These are phyloP conservation scores for Mangifera indica DNA, from an alignment of 345 rosid species.

Conservation along the genomic window DNA sequence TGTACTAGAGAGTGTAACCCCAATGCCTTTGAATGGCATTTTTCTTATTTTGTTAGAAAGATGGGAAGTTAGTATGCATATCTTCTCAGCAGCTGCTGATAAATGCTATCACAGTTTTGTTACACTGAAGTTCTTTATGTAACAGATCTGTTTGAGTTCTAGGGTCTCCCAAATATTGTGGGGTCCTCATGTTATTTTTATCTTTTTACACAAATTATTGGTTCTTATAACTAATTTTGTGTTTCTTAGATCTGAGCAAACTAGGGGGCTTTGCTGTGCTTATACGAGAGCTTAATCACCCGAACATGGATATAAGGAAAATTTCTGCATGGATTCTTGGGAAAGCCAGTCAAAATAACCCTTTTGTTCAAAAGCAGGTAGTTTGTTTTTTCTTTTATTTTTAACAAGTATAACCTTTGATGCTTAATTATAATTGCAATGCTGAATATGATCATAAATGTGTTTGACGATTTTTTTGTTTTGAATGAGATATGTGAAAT, in stretches of 20 bases:
- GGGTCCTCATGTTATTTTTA: neutral
- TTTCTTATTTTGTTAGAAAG: neutral
- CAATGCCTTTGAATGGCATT: neutral
- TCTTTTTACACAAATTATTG: neutral
- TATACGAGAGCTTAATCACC: constrained; percentile 58
- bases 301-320: constrained; percentile 64
- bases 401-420: neutral
- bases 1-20: neutral
- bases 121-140: neutral
- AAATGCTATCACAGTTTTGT: neutral
- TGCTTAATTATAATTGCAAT: neutral
- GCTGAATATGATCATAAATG: neutral
- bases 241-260: constrained; percentile 67
- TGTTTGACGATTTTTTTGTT: constrained; percentile 7
- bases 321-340: constrained; percentile 95
- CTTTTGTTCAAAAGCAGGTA: constrained; percentile 79
- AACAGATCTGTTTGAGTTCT: neutral
- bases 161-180: neutral
- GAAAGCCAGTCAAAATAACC: constrained; percentile 88
- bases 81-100: neutral
- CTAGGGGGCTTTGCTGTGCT: constrained; percentile 68
- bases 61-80: neutral
- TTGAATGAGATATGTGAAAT: neutral
- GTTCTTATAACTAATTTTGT: constrained; percentile 5
- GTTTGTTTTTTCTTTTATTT: neutral